These are phyloP conservation scores for Paracoccidioides lutzii DNA, from an alignment of 2,329 filamentous ascomycete genomes.

Conservation along the genomic window DNA sequence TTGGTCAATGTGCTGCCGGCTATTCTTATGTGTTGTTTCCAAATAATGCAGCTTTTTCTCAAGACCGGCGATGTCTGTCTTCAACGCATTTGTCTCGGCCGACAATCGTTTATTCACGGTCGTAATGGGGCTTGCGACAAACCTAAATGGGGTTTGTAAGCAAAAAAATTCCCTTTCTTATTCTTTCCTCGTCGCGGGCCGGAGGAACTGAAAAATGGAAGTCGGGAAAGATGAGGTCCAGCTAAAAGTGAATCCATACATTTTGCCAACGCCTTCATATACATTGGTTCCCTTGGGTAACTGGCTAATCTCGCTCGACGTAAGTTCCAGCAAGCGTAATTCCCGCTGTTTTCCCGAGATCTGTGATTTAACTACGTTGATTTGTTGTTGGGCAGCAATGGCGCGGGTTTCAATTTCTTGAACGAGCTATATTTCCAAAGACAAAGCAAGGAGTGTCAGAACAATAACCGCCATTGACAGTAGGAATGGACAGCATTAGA, in stretches of 20 bases:
- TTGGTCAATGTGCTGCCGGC: conserved; percentile 77
- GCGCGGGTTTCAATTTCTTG: conserved; percentile 91
- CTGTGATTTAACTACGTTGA: conserved; percentile 71
- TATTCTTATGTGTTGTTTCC: conserved; percentile 92
- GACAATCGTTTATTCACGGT: conserved; percentile 65
- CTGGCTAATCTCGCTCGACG: conserved; percentile 65
- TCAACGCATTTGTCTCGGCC: conserved; percentile 59
- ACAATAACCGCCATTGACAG: neutral
- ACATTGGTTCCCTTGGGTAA: conserved; percentile 64
- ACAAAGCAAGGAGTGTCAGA: neutral
- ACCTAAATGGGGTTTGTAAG: conserved; percentile 47
- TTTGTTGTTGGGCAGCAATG: conserved; percentile 78
- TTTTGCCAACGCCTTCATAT: conserved; percentile 94
- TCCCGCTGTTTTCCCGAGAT: conserved; percentile 78
- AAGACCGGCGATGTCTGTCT: conserved; percentile 65
- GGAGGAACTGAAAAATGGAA: neutral
- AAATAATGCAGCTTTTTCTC: conserved; percentile 85
- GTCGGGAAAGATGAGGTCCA: neutral
- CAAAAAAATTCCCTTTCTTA: neutral
- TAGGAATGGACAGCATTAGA: neutral
- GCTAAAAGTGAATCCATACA: conserved; percentile 44
- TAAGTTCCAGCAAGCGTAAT: conserved; percentile 76
- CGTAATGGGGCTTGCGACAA: conserved; percentile 62
- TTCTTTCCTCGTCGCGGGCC: neutral
- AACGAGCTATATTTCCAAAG: conserved; percentile 50